Base-by-base conservation (phyloP, 495 filamentous ascomycete genomes). In the Delitschia confertaspora region DNA sequence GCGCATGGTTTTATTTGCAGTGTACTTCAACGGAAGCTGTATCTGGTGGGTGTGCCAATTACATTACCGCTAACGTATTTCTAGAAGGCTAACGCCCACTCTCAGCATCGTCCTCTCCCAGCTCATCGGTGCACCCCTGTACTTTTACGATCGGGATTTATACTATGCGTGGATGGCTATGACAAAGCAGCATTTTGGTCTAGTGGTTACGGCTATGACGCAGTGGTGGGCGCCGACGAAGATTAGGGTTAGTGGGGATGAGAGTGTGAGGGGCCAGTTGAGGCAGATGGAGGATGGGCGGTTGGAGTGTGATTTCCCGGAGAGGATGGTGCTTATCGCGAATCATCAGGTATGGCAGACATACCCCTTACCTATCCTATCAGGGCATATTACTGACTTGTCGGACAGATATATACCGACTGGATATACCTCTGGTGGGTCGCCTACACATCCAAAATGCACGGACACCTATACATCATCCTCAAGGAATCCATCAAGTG, bases 401-500 rank as follows among this genome's bases (percentile, higher is more conserved):
- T n/a, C n/a, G 17, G 6, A 17, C 32, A 61, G 55, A 60, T 91
- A 36, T 91, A 91, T 54, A 85, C 85, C 4, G 85, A 91, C 63
- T 91, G 85, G 85, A 61, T 89, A 8, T 91, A 91, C 57, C 68
- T 91, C 9, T 91, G 85, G 85, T 91, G 85, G 83, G 75, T 82
- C 13, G 79, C 79, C 17, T 91, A 89, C 51, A 79, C 84, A 18
- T 73, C 78, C 18, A 63, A 68, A 30, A 80, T 82, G 71, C 83
- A 88, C 47, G 85, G 85, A n/a, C 80, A 83, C 42, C 65, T 91
- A 44, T 89, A 79, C 61, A 88, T 91, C 49, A 86, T 91, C 54
- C 63, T 89, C 10, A 88, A 88, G 58, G 83, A 91, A 63, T 83
- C 78, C 3, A 67, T 91, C 42, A 85, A 83, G 59, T 79, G 73